Base-by-base conservation (phyloP, 2,329 filamentous ascomycete genomes). In the Botryotinia convoluta region DNA sequence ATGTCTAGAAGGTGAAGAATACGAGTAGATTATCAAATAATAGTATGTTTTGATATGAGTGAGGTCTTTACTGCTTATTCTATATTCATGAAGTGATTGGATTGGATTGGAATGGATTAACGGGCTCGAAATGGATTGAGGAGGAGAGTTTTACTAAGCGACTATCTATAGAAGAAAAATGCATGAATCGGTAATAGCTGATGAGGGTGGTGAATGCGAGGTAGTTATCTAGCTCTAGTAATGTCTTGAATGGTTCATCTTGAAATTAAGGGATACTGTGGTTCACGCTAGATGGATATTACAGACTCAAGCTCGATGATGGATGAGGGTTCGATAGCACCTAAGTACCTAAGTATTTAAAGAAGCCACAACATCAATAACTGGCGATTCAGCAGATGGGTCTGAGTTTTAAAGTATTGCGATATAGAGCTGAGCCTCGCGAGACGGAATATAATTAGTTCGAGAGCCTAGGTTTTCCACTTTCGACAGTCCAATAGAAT, bases 351-450 rank as follows among this genome's bases (percentile, higher is more conserved):
- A n/a, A 12, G 26, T 54, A 16, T 7, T 51, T 16, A n/a, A 22
- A 54, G 48, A 54, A 54, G 48, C 14, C 12, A 54, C 48, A n/a
- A 54, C 0, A 7, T 54, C 26, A 2, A 54, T 6, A 54, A 7
- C 48, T 3, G 5, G 0, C 48, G 12, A 2, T 16, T n/a, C 1
- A n/a, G 26, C 4, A n/a, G 48, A 12, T 12, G 2, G 1, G 12
- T 3, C 12, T 1, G 12, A 7, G 12, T n/a, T 16, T 54, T 14
- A 0, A n/a, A 14, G n/a, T 54, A 26, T 22, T 22, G 12, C 9
- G 20, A 44, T 44, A 44, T 16, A 5, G 16, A 44, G 26, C 48
- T 7, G n/a, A 6, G 1, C 6, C 10, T 51, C 0, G 4, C 10
- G 26, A 51, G 48, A n/a, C 22, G 4, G 3, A 22, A 64, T 14